Base-by-base conservation (phyloP, 1,139 yeast species). In the Kurtzmaniella quercitrusa region DNA sequence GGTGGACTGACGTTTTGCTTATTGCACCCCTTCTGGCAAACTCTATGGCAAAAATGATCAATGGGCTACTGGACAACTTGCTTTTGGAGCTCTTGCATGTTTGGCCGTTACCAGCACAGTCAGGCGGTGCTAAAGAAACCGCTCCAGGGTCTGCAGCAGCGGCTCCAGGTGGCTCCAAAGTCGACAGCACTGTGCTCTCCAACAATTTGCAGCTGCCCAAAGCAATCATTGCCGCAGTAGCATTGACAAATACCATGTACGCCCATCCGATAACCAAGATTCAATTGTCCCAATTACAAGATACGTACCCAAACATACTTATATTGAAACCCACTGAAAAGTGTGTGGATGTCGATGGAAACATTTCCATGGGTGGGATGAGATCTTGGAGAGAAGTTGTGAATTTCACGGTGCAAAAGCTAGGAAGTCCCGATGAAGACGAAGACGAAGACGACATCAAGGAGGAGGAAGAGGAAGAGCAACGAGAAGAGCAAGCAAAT, bases 1-100 rank as follows among this genome's bases (percentile, higher is more conserved):
- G 52, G 46, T 62, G 67, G 67, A 58, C 66, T 3, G 65, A 68
- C 49, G 66, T 68, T 3, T 59, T 67, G 41, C 58, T 68, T 38
- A 54, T 63, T 17, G 63, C 65, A 1, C 67, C 67, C 2, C 48
- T 63, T 24, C 56, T 62, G 17, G 66, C 66, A 11, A 63, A 63
- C 43, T 55, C 66, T 12, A 50, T 63, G 54, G 65, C 67, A 16
- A 63, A 63, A 46, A 44, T 61, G 38, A 55, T 60, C 41, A 58
- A 55, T 41, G 67, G 67, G 14, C 50, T 63, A 33, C 52, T 60
- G 12, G 66, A 63, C 44, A 59, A 60, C 45, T 54, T 63, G 34
- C 49, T 63, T 38, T 59, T 62, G 15, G 62, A 62, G 29, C 42
- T 63, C 16, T 46, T 62, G 18, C 64, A 59, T 44, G 47, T 54